Evolutionary conservation across 2,329 filamentous ascomycete genomes (phyloP), one percentile per base, ranked within the genome.

Genomic region (Calonectria pseudoreteaudii): DNA sequence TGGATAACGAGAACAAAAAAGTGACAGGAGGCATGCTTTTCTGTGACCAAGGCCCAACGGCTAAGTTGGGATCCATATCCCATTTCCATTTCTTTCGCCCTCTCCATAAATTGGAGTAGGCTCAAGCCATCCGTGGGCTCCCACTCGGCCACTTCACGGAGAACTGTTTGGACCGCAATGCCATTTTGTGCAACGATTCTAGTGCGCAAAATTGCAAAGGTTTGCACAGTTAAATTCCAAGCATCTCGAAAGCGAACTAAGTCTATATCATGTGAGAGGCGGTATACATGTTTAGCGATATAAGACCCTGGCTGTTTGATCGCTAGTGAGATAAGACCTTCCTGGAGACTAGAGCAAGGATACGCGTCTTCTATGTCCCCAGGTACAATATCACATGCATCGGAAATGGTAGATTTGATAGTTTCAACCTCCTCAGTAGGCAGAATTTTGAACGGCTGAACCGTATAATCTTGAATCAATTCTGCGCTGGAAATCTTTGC

Each of bases 281-380:
- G 65, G 47, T 67, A 67, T 20, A 67, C 49, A n/a, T 56, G 34
- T 49, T 68, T 70, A 16, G 66, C 68, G 28, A 73, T 68, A 36
- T 75, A 75, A 11, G 58, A 65, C 16, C 70, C 69, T 28, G 69
- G 50, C 20, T 65, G 72, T 58, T 72, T 72, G 18, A 52, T 36
- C 13, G 72, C 64, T 23, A 74, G 53, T n/a, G 74, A 78, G 26
- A 86, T 74, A 3, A 86, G 77, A 2, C 84, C 83, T 68, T 82
- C 82, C 38, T 86, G 85, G 1, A 86, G 69, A 1, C 82, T 74
- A 0, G 84, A 83, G 70, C 82, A 84, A 5, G 85, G 85, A 44
- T 82, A 67, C 4, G n/a, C 49, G 6, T 67, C 65, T 36, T 67
- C 47, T 53, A 67, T 30, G 14, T 28, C 9, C 4, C 23, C 23